Evolutionary conservation across 169 alveolate species (phyloP).

Genomic region (Eimeria mitis): DNA sequence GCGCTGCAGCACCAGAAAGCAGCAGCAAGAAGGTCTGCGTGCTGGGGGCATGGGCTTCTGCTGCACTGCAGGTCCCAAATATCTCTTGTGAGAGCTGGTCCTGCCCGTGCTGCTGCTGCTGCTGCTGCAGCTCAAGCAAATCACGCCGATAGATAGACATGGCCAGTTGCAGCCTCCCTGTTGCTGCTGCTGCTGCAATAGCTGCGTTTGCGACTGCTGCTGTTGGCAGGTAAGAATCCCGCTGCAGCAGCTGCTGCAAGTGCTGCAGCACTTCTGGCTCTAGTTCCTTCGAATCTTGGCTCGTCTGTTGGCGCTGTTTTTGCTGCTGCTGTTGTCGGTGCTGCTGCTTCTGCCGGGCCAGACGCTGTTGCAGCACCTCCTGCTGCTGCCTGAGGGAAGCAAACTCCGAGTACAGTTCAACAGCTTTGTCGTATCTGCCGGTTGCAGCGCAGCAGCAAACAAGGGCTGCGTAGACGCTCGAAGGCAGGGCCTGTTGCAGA

Average conservation of each 20-base stretch:
- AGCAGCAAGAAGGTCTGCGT: slow-evolving; percentile 58
- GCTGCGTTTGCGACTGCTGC: slow-evolving; percentile 53
- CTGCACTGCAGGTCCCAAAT: slow-evolving; percentile 43
- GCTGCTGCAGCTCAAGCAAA: slow-evolving; percentile 42
- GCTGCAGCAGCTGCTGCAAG: slow-evolving; percentile 73
- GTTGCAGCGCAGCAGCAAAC: slow-evolving; percentile 53
- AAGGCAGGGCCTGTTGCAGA: slow-evolving; percentile 59
- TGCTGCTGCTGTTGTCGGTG: slow-evolving; percentile 28
- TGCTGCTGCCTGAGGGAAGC: slow-evolving; percentile 30
- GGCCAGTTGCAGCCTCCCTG: slow-evolving; percentile 70
- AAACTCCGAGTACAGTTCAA: slow-evolving; percentile 38
- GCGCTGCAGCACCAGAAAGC: slow-evolving; percentile 49
- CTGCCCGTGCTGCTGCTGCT: slow-evolving; percentile 62
- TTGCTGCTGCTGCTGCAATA: slow-evolving; percentile 66
- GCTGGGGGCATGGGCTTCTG: slow-evolving; percentile 65
- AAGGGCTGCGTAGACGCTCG: slow-evolving; percentile 48
- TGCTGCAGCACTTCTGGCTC: slow-evolving; percentile 67
- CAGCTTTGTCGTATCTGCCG: slow-evolving; percentile 60
- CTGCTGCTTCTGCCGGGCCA: slow-evolving; percentile 36
- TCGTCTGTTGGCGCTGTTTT: slow-evolving; percentile 11
- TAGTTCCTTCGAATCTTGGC: slow-evolving; percentile 30
- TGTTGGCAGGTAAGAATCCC: slow-evolving; percentile 49
- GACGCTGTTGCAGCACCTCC: slow-evolving; percentile 61
- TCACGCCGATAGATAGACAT: slow-evolving; percentile 54
- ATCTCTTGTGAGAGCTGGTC: slow-evolving; percentile 39